A percentile compares a stretch with the other conserved stretches of the same genome.
These are phyloP conservation scores for Gloeostereum incarnatum DNA, from an alignment of 768 basidiomycete genomes.

Conservation along the genomic window DNA sequence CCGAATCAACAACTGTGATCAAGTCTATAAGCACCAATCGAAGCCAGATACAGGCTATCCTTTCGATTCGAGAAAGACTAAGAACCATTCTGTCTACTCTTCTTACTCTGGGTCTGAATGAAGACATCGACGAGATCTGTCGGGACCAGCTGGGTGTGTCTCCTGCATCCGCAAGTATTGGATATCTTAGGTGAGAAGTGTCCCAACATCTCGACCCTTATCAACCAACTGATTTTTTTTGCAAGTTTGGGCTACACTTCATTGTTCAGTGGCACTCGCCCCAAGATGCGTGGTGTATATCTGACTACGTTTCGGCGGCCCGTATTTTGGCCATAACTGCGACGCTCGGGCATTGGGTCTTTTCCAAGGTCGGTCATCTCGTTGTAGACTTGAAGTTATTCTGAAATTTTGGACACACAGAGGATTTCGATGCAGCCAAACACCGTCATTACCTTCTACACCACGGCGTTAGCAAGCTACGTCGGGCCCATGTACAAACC, in stretches of 20 bases:
- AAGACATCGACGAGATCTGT: conserved; percentile 64
- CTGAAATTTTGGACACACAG: conserved; percentile 61
- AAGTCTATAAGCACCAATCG: conserved; percentile 41
- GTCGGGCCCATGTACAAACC: conserved; percentile 54
- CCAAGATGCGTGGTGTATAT: conserved; percentile 64
- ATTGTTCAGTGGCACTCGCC: conserved; percentile 24
- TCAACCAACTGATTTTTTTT: conserved; percentile 2
- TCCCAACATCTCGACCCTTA: neutral
- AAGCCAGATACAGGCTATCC: conserved; percentile 29
- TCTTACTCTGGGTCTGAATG: conserved; percentile 61
- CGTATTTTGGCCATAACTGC: conserved; percentile 59
- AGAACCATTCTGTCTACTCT: conserved; percentile 53
- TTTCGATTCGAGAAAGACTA: conserved; percentile 43
- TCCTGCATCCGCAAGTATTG: conserved; percentile 27
- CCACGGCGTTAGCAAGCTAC: conserved; percentile 52
- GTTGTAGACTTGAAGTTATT: conserved; percentile 1
- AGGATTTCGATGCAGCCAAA: too few species aligned
- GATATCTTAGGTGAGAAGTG: conserved; percentile 38
- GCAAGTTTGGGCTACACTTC: conserved; percentile 29
- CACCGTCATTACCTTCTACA: conserved; percentile 75
- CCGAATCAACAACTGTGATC: conserved; percentile 36
- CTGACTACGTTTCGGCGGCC: conserved; percentile 58
- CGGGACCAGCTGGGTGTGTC: conserved; percentile 42
- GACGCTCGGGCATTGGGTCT: conserved; percentile 66
- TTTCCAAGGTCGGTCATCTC: conserved; percentile 46